A percentile compares a stretch with the other conserved stretches of the same genome.
Evolutionary conservation across 2,329 filamentous ascomycete genomes (phyloP).

Genomic region (Calonectria montana): DNA sequence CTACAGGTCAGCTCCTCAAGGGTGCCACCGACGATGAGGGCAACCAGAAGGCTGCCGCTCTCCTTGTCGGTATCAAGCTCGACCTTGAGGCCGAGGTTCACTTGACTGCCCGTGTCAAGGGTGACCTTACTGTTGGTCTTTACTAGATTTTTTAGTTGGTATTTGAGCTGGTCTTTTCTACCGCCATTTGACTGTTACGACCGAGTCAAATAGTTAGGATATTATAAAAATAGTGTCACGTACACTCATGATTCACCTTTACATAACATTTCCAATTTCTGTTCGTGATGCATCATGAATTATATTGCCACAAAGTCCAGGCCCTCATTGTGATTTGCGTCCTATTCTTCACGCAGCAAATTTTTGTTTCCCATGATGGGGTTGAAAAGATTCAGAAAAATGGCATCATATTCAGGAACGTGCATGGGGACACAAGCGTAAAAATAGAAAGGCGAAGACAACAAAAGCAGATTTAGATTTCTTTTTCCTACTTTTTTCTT

Average conservation of each 20-base stretch:
- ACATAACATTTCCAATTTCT: not conserved
- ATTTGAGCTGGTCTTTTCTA: not conserved
- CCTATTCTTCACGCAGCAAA: too few species aligned
- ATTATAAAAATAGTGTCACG: not conserved
- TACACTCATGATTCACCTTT: not conserved
- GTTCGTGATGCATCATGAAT: not conserved
- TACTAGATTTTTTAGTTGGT: not conserved
- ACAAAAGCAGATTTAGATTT: too few species aligned
- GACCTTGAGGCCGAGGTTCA: slow-evolving; percentile 6
- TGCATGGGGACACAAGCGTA: too few species aligned
- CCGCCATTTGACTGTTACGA: not conserved
- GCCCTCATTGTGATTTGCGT: too few species aligned
- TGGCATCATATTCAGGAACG: too few species aligned
- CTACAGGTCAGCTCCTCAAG: not conserved
- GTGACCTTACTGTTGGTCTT: slow-evolving; percentile 9
- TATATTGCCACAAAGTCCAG: not conserved
- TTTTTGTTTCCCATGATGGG: too few species aligned
- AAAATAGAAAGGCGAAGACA: too few species aligned
- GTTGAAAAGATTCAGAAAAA: too few species aligned
- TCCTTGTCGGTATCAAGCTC: slow-evolving; percentile 6
- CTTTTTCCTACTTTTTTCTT: too few species aligned
- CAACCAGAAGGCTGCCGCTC: slow-evolving; percentile 5
- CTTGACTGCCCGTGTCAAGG: slow-evolving; percentile 7
- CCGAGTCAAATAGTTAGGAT: not conserved
- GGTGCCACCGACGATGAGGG: not conserved